Base-by-base conservation (phyloP, 495 filamentous ascomycete species). In the Penicillium psychrofluorescens region DNA sequence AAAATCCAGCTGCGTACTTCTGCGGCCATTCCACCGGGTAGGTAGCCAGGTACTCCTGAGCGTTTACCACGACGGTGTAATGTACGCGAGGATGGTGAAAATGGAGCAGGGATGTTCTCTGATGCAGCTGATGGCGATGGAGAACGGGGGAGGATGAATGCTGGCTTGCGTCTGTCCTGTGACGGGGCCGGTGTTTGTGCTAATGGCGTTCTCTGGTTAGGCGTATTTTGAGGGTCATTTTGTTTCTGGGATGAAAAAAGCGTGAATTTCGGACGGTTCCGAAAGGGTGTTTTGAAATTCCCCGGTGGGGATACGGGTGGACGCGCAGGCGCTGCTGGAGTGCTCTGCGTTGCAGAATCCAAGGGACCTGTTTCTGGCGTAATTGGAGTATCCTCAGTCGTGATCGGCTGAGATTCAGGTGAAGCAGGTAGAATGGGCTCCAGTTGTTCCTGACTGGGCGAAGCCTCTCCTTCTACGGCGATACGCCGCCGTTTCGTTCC, bases 1-100 rank as follows among this genome's bases (percentile, higher is more conserved):
- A 72, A 48, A 29, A 72, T 54, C 69, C 69, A 72, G 36, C 66
- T 56, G 22, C 69, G 67, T 14, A 68, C 59, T 36, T 68, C 54
- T 2, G 66, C 57, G 2, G 69, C 69, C 66, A 72, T 68, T 11
- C 69, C 69, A 9, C 64, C 69, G 2, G 67, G 56, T 0, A 61
- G 27, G 44, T 70, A 71, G 4, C 33, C 49, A 6, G 53, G 46
- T 1, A 40, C 51, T 12, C 49, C 44, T 6, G 55, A 38, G 11
- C 59, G 59, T 27, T 61, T 46, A 7, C 67, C 66, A 11, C 61
- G 60, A 15, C 66, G 62, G 16, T 49, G 53, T 0, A 67, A 44
- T 3, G 57, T 52, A n/a, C 56, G 57, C 9, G 63, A 64, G 1
- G 64, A 67, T 2, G 69, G 69, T 1, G 69, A 72, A 38, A 72